phyloP scores from a whole-genome alignment of 441 rosid species.

The Gossypium trilobum region DNA sequence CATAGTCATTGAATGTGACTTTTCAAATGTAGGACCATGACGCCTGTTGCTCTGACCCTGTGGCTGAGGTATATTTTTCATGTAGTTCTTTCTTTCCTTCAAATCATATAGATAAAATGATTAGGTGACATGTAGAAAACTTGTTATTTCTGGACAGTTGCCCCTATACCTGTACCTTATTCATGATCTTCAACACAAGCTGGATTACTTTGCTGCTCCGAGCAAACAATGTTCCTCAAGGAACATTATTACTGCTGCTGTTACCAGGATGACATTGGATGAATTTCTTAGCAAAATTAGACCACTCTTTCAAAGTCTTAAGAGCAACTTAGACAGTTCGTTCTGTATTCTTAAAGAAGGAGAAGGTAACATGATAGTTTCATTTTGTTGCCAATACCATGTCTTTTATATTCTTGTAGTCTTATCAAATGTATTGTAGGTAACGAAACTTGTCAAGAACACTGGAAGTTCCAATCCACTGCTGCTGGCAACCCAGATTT shows the following conservation, averaged over 20 bases:
- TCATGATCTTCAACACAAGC: conserved; percentile 56
- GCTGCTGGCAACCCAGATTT: conserved; percentile 47
- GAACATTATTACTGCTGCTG: conserved; percentile 34
- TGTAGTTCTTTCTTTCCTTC: conserved; percentile 9
- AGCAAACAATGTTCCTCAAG: conserved; percentile 34
- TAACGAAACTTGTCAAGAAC: conserved; percentile 51
- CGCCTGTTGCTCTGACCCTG: conserved; percentile 51
- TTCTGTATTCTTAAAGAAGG: conserved; percentile 51
- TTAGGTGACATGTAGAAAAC: not conserved
- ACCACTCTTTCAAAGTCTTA: conserved; percentile 47
- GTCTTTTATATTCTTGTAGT: conserved; percentile 14
- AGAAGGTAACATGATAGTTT: conserved; percentile 37
- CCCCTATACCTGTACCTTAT: conserved; percentile 60
- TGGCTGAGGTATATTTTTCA: conserved; percentile 52
- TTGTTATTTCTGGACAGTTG: conserved; percentile 37
- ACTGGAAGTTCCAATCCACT: conserved; percentile 53
- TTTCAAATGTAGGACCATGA: conserved; percentile 41
- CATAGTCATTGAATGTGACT: conserved; percentile 14
- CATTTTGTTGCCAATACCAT: not conserved
- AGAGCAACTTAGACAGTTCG: conserved; percentile 46
- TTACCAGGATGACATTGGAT: conserved; percentile 31
- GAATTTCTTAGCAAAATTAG: conserved; percentile 38
- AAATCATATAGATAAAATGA: not conserved
- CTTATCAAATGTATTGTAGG: conserved; percentile 32
- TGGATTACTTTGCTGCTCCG: conserved; percentile 47